Conservation (phyloP, 257 asterid genomes). For the Solanum habrochaites region DNA sequence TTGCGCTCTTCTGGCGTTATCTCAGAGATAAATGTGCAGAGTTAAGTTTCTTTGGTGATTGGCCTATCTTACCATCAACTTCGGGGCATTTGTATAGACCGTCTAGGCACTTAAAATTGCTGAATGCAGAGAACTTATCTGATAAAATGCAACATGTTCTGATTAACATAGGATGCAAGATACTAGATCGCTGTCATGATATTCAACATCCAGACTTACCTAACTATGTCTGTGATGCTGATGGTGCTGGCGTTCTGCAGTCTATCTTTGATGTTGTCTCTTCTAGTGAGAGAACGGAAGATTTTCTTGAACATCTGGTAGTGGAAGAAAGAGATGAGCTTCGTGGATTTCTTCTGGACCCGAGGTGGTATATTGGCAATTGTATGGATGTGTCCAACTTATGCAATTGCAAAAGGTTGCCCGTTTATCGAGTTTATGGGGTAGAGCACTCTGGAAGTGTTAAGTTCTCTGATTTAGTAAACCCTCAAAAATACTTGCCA, state of each 20-base stretch:
- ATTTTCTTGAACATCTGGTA: conserved; percentile 56
- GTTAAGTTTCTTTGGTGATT: conserved; percentile 64
- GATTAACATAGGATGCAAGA: conserved; percentile 73
- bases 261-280: conserved; percentile 57
- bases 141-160: conserved; percentile 55
- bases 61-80: conserved; percentile 87
- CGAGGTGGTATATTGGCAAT: conserved; percentile 71
- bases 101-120: conserved; percentile 45
- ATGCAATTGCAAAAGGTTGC: conserved; percentile 84
- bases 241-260: conserved; percentile 66
- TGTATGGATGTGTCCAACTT: conserved; percentile 63
- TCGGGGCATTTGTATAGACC: conserved; percentile 72
- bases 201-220: conserved; percentile 60
- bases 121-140: conserved; percentile 48
- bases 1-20: conserved; percentile 75
- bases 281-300: conserved; percentile 41
- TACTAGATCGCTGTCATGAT: conserved; percentile 46
- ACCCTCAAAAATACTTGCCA: conserved; percentile 69
- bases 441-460: conserved; percentile 38
- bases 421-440: conserved; percentile 62
- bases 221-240: conserved; percentile 54
- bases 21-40: conserved; percentile 50
- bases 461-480: conserved; percentile 66
- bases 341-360: conserved; percentile 65
- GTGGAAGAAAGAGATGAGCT: conserved; percentile 78